These are phyloP conservation scores for Penicillium cosmopolitanum DNA, from an alignment of 495 filamentous ascomycete species.

Conservation along the genomic window DNA sequence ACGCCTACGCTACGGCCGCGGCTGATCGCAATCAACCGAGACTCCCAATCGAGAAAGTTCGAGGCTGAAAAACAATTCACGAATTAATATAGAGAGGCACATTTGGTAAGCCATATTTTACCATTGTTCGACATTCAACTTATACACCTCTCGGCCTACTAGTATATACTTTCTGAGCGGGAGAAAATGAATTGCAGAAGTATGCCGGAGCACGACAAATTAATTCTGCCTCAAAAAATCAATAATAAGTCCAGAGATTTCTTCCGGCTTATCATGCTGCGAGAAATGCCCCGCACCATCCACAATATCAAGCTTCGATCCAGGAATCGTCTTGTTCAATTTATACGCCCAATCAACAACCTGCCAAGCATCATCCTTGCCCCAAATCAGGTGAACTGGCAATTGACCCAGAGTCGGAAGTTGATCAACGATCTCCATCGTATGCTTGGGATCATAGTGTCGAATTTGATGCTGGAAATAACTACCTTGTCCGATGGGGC, in stretches of 20 bases:
- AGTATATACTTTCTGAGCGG: no score
- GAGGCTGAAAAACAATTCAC: no score
- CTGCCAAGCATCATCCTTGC: conserved; percentile 19
- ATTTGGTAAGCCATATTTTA: no score
- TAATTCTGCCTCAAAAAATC: background rate
- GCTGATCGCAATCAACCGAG: background rate
- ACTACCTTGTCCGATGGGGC: conserved; percentile 17
- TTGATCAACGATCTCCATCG: conserved; percentile 16
- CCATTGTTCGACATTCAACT: no score
- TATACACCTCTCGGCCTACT: no score
- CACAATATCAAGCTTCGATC: conserved; percentile 13
- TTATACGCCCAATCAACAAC: conserved; percentile 18
- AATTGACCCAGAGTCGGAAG: conserved; percentile 9
- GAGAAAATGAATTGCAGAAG: background rate
- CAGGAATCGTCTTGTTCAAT: conserved; percentile 15
- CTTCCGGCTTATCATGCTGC: conserved; percentile 16
- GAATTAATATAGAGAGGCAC: no score
- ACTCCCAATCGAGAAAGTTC: background rate
- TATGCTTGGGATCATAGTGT: conserved; percentile 20
- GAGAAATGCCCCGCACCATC: conserved; percentile 19
- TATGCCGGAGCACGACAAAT: background rate
- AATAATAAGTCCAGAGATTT: conserved; percentile 5
- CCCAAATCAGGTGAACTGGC: conserved; percentile 19
- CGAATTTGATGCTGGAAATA: conserved; percentile 18
- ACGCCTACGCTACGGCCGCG: background rate